These are phyloP conservation scores for Saccharomycopsis javanensis DNA, from an alignment of 805 yeast genomes.

Conservation along the genomic window DNA sequence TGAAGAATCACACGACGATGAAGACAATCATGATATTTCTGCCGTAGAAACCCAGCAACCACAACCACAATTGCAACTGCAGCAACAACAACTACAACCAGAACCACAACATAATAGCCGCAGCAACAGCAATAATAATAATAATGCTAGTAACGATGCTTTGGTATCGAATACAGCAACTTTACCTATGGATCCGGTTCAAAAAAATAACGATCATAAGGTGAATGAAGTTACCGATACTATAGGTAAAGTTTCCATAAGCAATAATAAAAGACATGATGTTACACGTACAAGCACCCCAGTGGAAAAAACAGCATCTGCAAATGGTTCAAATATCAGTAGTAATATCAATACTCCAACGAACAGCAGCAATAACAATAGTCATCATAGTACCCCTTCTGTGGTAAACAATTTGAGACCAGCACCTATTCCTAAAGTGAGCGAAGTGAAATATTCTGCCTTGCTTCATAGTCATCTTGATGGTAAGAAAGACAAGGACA, in stretches of 20 bases:
- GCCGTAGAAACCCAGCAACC: too few relatives aligned
- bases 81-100: too few relatives aligned
- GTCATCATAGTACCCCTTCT: conserved; percentile 14
- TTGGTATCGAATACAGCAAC: background rate
- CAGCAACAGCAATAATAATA: background rate
- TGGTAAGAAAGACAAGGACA: conserved; percentile 1
- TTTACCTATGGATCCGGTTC: conserved; percentile 15
- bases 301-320: background rate
- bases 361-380: conserved; percentile 9
- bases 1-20: conserved; percentile 4
- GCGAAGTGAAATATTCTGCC: conserved; percentile 46
- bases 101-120: background rate
- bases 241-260: background rate
- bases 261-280: background rate
- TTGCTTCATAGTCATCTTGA: conserved; percentile 18
- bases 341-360: conserved; percentile 5
- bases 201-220: background rate
- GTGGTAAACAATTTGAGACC: conserved; percentile 34
- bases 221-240: background rate
- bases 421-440: conserved; percentile 43
- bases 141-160: background rate
- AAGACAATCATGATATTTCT: background rate
- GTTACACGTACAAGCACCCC: background rate
- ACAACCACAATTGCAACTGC: too few relatives aligned
- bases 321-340: background rate